Evolutionary conservation across 106 monocot genomes (phyloP), one percentile per base, ranked within the genome.

Genomic region (Narthecium ossifragum): DNA sequence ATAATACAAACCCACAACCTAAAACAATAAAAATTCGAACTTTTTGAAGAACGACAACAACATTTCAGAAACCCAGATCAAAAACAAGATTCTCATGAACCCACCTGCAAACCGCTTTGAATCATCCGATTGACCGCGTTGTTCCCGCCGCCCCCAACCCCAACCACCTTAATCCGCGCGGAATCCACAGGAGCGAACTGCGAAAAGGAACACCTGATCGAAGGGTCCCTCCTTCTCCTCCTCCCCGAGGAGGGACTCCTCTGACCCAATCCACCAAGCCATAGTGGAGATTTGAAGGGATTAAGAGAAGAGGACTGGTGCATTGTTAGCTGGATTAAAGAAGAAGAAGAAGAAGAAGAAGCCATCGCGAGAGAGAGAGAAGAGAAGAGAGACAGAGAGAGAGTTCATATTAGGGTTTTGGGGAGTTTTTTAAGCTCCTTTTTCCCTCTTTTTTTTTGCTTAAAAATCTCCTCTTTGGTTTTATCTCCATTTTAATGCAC

Each of bases 41-140:
- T n/a, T 28, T 27, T 28, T 20, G 8, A 55, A 6, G 6, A 65
- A 51, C 10, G 11, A 34, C 13, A 33, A 63, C n/a, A 31, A 53
- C 4, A 28, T 15, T n/a, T 36, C 6, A 41, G 18, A 66, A 29
- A 55, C 8, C n/a, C 27, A 31, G 36, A 36, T 34, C 21, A 31
- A 34, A 30, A 31, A 11, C 15, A 26, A 12, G 14, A 26, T 11
- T 63, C 31, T 34, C 29, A 62, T 48, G 3, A 60, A 8, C 30
- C 26, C 0, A 93, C 93, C 85, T 89, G 85, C 61, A 93, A 61
- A 2, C 93, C 93, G 60, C 88, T 93, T 26, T 85, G 85, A 29
- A 93, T 93, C 93, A 93, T 93, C 48, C 93, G 88, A 50, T 93
- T 93, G 63, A 93, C 85, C 1, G 93, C 93, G 65, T 93, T 93